Base-by-base conservation (phyloP, 345 rosid genomes). In the Bruguiera parviflora region DNA sequence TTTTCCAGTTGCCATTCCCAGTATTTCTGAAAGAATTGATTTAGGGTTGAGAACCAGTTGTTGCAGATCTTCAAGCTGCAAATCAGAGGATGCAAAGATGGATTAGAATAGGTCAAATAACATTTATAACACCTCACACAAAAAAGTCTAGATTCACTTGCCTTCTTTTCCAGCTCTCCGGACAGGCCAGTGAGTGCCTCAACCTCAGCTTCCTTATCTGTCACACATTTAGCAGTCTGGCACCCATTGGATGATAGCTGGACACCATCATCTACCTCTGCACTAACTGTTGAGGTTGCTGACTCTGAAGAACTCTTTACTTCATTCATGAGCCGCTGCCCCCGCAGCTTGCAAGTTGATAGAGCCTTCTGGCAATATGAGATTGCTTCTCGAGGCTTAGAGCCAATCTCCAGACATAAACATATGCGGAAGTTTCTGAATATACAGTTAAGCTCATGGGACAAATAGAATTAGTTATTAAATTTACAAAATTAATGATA, bases 21-120 rank as follows among this genome's bases (percentile, higher is more conserved):
- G 81, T 58, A 95, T 80, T 76, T 92, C 97, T 11, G 90, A 75
- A 52, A 95, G 90, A 56, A 89, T 69, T 4, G 90, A 87, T 67
- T 76, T 82, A 7, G 97, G 96, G 79, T 92, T 85, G 64, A 76
- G 58, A 28, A 72, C 87, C 61, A 79, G 77, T 74, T 86, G 96
- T 58, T 88, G 92, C 58, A 95, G 84, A 87, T 95, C 99, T 76
- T 92, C 99, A 74, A 90, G 96, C 99, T 95, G 85, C 82, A 82
- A 19, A 82, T 64, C 20, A 62, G 68, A 73, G 39, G 32, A 57
- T 72, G 62, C 18, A 24, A 61, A 81, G 70, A 58, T 63, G 49
- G 67, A 67, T 60, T 46, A 20, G 5, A n/a, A 33, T 47, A 35
- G 46, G 16, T 61, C 39, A 51, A 22, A 61, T 8, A 7, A 46